Percentiles rank a stretch among this genome's conserved stretches.
Evolutionary conservation across 2,329 filamentous ascomycete species (phyloP).

Genomic region (Aspergillus hortae): DNA sequence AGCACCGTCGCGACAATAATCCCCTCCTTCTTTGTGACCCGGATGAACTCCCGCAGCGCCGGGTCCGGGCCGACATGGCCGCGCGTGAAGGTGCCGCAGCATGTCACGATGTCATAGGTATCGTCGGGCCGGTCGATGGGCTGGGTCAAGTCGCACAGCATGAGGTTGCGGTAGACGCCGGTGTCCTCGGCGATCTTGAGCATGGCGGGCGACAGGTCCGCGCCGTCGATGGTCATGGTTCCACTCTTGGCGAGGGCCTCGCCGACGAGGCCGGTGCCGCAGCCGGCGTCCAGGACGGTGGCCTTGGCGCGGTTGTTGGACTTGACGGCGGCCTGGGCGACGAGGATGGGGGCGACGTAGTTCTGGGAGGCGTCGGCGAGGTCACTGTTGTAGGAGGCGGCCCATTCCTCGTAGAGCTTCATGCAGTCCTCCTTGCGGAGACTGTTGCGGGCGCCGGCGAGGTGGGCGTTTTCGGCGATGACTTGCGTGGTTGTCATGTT

Average conservation of each 20-base stretch:
- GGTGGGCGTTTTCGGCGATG: slow-evolving; percentile 12
- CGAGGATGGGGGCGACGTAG: slow-evolving; percentile 42
- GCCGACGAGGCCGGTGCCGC: slow-evolving; percentile 54
- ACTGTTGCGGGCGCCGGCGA: slow-evolving; percentile 38
- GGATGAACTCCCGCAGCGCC: slow-evolving; percentile 49
- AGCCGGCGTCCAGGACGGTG: slow-evolving; percentile 53
- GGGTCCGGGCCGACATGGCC: slow-evolving; percentile 52
- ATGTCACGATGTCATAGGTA: slow-evolving; percentile 51
- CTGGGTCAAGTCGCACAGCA: slow-evolving; percentile 46
- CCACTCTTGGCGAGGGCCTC: slow-evolving; percentile 44
- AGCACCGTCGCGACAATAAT: slow-evolving; percentile 52
- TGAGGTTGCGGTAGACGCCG: slow-evolving; percentile 46
- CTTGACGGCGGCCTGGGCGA: slow-evolving; percentile 32
- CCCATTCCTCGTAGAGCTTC: slow-evolving; percentile 46
- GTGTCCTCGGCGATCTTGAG: slow-evolving; percentile 50
- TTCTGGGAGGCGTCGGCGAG: slow-evolving; percentile 33
- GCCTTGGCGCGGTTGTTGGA: slow-evolving; percentile 17
- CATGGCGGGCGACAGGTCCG: slow-evolving; percentile 54
- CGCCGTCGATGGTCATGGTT: slow-evolving; percentile 48
- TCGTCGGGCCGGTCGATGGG: slow-evolving; percentile 38
- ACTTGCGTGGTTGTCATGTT: slow-evolving; percentile 11
- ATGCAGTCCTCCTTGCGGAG: slow-evolving; percentile 35
- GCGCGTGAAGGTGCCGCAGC: slow-evolving; percentile 54
- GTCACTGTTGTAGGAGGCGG: slow-evolving; percentile 43
- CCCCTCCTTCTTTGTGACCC: slow-evolving; percentile 47